Percentiles rank a stretch among this genome's conserved stretches.
These are phyloP conservation scores for Tricholoma furcatifolium DNA, from an alignment of 768 basidiomycete genomes.

Conservation along the genomic window DNA sequence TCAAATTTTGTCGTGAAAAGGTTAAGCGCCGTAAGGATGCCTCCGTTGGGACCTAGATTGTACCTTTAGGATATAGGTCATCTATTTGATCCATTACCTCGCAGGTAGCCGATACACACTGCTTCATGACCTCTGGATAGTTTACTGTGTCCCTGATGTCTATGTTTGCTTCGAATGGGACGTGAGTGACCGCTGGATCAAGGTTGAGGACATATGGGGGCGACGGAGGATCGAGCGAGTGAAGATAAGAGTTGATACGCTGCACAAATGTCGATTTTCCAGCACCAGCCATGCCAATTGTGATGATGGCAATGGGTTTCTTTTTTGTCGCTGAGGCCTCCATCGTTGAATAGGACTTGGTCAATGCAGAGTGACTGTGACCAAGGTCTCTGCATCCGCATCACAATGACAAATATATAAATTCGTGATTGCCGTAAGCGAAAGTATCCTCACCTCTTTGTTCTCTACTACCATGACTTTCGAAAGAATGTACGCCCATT, in stretches of 20 bases:
- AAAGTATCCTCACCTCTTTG: background rate
- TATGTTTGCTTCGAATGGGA: conserved; percentile 95
- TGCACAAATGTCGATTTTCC: conserved; percentile 99
- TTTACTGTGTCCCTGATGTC: conserved; percentile 98
- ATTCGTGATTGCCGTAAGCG: background rate
- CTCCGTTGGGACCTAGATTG: conserved; percentile 97
- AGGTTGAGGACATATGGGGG: conserved; percentile 97
- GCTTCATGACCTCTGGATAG: conserved; percentile 99
- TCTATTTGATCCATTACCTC: conserved; percentile 17
- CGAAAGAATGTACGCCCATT: conserved; percentile 24
- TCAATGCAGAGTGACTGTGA: conserved; percentile 8
- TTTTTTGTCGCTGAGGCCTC: conserved; percentile 30
- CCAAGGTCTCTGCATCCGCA: background rate
- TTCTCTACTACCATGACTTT: conserved; percentile 11
- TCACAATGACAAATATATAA: background rate
- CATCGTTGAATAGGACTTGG: conserved; percentile 6
- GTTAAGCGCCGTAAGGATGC: conserved; percentile 95
- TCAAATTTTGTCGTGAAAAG: conserved; percentile 99
- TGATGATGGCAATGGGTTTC: conserved; percentile 82
- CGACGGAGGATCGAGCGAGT: conserved; percentile 57
- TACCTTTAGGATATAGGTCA: conserved; percentile 57
- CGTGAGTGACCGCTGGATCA: conserved; percentile 90
- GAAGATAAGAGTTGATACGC: conserved; percentile 89
- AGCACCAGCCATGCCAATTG: conserved; percentile 95
- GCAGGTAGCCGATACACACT: conserved; percentile 59